These are phyloP conservation scores for Laetiporus sulphureus DNA, from an alignment of 1,284 basidiomycete species.

Conservation along the genomic window DNA sequence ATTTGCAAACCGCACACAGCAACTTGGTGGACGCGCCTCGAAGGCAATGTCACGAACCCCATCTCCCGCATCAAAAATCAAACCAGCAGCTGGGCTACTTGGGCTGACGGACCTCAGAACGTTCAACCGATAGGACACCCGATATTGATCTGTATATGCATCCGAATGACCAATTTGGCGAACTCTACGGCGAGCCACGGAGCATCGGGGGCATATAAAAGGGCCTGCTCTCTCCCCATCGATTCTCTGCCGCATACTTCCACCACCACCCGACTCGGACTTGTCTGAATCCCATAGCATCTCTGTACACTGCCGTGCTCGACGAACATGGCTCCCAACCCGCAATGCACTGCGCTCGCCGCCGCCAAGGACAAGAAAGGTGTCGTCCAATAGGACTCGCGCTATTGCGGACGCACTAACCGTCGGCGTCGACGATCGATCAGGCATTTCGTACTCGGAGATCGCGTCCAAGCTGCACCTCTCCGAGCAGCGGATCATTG, in stretches of 20 bases:
- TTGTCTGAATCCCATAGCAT: too few relatives aligned
- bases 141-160: background rate
- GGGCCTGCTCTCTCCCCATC: too few relatives aligned
- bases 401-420: background rate
- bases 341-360: slow-evolving; percentile 52
- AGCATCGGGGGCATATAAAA: too few relatives aligned
- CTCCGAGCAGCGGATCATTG: slow-evolving; percentile 40
- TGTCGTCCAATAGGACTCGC: slow-evolving; percentile 17
- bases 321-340: slow-evolving; percentile 32
- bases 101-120: slow-evolving; percentile 1
- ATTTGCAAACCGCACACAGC: too few relatives aligned
- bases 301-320: slow-evolving; percentile 1
- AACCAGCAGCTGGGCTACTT: slow-evolving; percentile 2
- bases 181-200: too few relatives aligned
- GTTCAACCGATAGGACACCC: slow-evolving; percentile 4
- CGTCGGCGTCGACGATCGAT: background rate
- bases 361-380: slow-evolving; percentile 45
- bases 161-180: too few relatives aligned
- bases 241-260: too few relatives aligned
- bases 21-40: too few relatives aligned
- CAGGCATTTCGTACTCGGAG: slow-evolving; percentile 40
- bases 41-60: too few relatives aligned
- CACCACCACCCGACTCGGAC: too few relatives aligned
- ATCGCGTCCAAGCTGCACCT: slow-evolving; percentile 41
- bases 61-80: too few relatives aligned